Conservation (phyloP, 2,329 filamentous ascomycete genomes). For the Colletotrichum sp. region DNA sequence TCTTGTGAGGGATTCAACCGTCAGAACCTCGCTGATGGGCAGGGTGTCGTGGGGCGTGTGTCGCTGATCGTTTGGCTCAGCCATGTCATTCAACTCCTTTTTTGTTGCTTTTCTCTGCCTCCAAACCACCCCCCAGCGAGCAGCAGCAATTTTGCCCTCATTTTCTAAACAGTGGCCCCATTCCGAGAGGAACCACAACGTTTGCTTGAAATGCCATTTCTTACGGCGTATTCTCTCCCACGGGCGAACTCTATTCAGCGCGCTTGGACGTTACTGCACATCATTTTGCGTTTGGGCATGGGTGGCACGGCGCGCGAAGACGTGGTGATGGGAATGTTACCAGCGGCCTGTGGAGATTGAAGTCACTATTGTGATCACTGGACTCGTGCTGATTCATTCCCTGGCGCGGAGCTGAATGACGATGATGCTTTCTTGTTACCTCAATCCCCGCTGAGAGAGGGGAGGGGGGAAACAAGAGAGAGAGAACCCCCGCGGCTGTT, state of each 20-base stretch:
- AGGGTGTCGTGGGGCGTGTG: background rate
- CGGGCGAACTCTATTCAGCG: background rate
- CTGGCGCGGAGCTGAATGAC: background rate
- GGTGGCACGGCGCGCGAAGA: conserved; percentile 9
- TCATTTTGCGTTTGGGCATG: conserved; percentile 19
- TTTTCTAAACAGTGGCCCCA: background rate
- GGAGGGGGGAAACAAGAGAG: background rate
- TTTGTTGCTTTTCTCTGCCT: background rate
- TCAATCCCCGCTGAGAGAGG: too few species aligned
- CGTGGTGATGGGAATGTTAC: background rate
- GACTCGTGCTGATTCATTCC: background rate
- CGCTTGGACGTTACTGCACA: conserved; percentile 10
- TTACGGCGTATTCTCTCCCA: background rate
- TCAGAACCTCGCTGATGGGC: background rate
- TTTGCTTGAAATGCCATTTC: background rate
- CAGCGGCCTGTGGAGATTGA: background rate
- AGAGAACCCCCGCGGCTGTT: background rate
- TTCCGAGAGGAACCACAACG: background rate
- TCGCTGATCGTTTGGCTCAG: background rate
- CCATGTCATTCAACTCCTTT: background rate
- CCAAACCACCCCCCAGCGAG: background rate
- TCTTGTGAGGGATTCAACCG: background rate
- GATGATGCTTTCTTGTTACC: background rate
- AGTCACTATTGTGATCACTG: background rate
- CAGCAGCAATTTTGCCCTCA: background rate